phyloP scores from a whole-genome alignment of 2,329 filamentous ascomycete genomes.

The Penicillium sp. region DNA sequence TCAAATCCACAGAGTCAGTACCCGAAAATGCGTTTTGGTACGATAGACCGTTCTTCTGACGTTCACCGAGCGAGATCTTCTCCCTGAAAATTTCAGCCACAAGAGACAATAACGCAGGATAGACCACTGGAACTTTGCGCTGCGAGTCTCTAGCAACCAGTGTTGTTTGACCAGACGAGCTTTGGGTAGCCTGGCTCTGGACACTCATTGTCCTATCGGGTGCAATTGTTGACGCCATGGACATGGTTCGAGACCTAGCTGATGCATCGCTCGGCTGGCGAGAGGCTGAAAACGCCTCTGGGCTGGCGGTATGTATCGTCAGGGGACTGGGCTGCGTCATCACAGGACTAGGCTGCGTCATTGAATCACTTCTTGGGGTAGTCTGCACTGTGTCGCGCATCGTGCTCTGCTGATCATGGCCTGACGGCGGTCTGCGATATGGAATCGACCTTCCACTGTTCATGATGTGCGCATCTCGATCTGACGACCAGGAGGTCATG shows the following conservation, averaged over 20 bases:
- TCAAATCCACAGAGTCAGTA: slow-evolving; percentile 90
- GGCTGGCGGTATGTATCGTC: slow-evolving; percentile 44
- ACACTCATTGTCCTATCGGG: slow-evolving; percentile 64
- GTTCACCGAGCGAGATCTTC: slow-evolving; percentile 80
- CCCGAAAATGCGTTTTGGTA: slow-evolving; percentile 98
- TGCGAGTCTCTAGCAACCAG: slow-evolving; percentile 63
- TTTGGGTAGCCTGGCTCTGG: slow-evolving; percentile 56
- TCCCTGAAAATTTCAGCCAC: slow-evolving; percentile 92
- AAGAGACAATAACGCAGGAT: slow-evolving; percentile 88
- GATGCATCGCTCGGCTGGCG: slow-evolving; percentile 49
- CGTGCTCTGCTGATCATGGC: slow-evolving; percentile 32
- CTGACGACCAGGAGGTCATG: slow-evolving; percentile 79
- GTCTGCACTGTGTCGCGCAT: neutral
- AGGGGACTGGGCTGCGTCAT: slow-evolving; percentile 46
- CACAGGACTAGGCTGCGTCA: slow-evolving; percentile 46
- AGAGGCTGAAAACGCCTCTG: slow-evolving; percentile 27
- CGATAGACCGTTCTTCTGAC: slow-evolving; percentile 93
- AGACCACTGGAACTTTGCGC: slow-evolving; percentile 78
- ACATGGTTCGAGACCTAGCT: slow-evolving; percentile 69
- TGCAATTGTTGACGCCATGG: slow-evolving; percentile 73
- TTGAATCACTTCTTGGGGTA: slow-evolving; percentile 38
- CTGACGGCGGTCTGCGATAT: slow-evolving; percentile 65
- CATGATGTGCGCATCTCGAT: slow-evolving; percentile 81
- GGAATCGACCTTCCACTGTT: slow-evolving; percentile 84
- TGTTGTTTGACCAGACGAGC: slow-evolving; percentile 52